These are phyloP conservation scores for Exophiala oligosperma DNA, from an alignment of 2,329 filamentous ascomycete genomes.

Conservation along the genomic window DNA sequence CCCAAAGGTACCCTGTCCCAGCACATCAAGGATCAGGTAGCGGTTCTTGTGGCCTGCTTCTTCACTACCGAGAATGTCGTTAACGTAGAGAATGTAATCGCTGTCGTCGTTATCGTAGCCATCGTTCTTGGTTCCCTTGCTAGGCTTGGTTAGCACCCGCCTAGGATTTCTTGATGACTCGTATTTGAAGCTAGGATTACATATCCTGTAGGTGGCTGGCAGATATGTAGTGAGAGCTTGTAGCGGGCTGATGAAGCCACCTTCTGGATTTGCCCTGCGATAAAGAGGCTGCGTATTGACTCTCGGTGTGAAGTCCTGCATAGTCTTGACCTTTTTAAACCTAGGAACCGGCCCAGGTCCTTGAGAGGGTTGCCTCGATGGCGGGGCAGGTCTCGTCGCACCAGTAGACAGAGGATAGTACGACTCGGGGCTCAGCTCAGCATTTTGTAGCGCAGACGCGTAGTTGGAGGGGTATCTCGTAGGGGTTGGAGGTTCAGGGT, in stretches of 20 bases:
- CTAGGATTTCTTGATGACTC: conserved; percentile 96
- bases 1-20: conserved; percentile 96
- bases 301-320: conserved; percentile 75
- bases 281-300: conserved; percentile 87
- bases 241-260: conserved; percentile 95
- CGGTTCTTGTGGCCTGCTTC: conserved; percentile 99
- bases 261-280: conserved; percentile 90
- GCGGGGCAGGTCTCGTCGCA: conserved; percentile 46
- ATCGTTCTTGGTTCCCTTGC: conserved; percentile 98
- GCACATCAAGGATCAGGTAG: conserved; percentile 93
- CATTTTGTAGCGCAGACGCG: conserved; percentile 70
- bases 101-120: conserved; percentile 99
- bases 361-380: conserved; percentile 47
- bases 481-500: conserved; percentile 28
- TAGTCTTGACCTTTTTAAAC: conserved; percentile 74
- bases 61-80: conserved; percentile 96
- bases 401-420: conserved; percentile 71
- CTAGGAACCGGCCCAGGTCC: conserved; percentile 75
- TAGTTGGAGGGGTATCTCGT: conserved; percentile 58
- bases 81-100: conserved; percentile 98
- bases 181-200: conserved; percentile 97
- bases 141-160: conserved; percentile 93
- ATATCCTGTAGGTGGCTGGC: conserved; percentile 95
- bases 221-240: conserved; percentile 93
- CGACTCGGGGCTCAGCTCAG: conserved; percentile 67